phyloP scores from a whole-genome alignment of 164 flowering plant species.

The Magnolia sinica region DNA sequence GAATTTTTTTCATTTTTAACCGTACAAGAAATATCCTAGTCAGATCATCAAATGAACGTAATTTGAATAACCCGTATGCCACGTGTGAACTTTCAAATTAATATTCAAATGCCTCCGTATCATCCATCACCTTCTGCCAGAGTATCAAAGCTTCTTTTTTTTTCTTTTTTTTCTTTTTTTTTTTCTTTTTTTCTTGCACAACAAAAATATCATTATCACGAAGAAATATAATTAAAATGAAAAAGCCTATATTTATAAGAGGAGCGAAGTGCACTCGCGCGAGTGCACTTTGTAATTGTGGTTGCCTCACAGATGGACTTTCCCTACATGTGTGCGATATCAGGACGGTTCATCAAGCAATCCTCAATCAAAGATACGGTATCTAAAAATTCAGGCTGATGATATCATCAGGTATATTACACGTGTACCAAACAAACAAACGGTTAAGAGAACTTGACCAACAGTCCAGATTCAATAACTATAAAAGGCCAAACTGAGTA shows the following conservation, averaged over 20 bases:
- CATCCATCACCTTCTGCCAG: not conserved
- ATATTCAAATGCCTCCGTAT: not conserved
- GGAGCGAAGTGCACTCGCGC: not conserved
- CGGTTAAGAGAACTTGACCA: not conserved
- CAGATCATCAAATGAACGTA: too few relatives aligned
- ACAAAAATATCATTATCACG: not conserved
- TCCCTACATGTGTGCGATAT: not conserved
- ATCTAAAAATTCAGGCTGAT: not conserved
- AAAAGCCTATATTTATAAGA: not conserved
- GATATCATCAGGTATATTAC: not conserved
- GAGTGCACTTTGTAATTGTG: not conserved
- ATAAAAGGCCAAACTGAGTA: too few relatives aligned
- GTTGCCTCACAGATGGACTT: not conserved
- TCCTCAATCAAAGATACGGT: not conserved
- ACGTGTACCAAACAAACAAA: not conserved
- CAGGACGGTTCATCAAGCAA: not conserved
- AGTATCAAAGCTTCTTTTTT: not conserved
- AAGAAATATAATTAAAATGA: too few relatives aligned
- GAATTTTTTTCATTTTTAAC: too few relatives aligned
- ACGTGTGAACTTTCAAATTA: too few relatives aligned
- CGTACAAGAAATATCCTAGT: too few relatives aligned
- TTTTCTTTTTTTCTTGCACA: not conserved
- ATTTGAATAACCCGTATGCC: not conserved
- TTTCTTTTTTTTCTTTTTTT: too few relatives aligned
- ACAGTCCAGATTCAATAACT: not conserved